A percentile compares a stretch with the other conserved stretches of the same genome.
phyloP scores from a whole-genome alignment of 2,329 filamentous ascomycete genomes.

The Colletotrichum musicola region DNA sequence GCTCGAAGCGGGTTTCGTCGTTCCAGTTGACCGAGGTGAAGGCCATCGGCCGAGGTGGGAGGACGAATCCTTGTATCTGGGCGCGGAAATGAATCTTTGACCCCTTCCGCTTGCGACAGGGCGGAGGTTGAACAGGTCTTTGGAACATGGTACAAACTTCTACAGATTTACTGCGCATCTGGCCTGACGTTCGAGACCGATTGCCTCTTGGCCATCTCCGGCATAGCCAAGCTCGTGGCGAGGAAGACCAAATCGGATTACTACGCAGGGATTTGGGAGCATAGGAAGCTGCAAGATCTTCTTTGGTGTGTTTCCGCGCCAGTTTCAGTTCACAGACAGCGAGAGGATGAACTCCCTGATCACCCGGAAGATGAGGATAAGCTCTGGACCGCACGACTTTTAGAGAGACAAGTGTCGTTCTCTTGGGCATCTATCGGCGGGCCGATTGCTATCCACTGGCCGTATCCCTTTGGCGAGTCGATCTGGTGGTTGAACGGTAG shows the following conservation, averaged over 20 bases:
- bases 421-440: not conserved
- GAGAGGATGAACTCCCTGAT: too few species aligned
- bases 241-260: not conserved
- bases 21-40: too few species aligned
- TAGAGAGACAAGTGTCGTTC: not conserved
- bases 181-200: not conserved
- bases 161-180: not conserved
- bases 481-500: not conserved
- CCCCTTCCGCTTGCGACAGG: too few species aligned
- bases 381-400: not conserved
- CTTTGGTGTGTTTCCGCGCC: not conserved
- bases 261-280: not conserved
- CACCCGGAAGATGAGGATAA: too few species aligned
- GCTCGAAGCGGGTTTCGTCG: too few species aligned
- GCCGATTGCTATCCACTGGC: not conserved
- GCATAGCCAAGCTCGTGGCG: not conserved
- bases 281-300: not conserved
- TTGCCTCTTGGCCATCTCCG: not conserved
- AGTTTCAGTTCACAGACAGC: not conserved
- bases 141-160: not conserved
- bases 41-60: too few species aligned
- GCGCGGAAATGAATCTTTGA: too few species aligned
- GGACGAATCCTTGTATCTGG: too few species aligned
- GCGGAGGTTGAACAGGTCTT: not conserved
- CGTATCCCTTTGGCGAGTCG: not conserved